phyloP scores from a whole-genome alignment of 2,329 filamentous ascomycete genomes.

The Cordyceps javanica region DNA sequence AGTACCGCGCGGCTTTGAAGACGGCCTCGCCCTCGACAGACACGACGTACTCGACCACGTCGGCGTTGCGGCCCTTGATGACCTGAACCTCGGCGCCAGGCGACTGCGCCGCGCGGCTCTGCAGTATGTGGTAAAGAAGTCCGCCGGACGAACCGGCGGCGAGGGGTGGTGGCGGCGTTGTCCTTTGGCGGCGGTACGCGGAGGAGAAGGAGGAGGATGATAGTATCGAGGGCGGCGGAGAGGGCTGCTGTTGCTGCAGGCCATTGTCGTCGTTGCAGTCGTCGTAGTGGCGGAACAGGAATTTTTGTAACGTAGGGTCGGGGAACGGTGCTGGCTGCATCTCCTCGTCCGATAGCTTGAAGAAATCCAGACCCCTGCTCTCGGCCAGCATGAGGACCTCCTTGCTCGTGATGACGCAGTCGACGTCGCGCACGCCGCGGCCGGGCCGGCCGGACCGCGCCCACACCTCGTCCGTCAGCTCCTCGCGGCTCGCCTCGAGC shows the following conservation, averaged over 20 bases:
- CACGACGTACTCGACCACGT: slow-evolving; percentile 82
- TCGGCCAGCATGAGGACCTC: slow-evolving; percentile 87
- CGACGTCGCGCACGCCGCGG: slow-evolving; percentile 72
- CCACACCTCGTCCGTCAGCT: slow-evolving; percentile 81
- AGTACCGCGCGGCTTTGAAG: slow-evolving; percentile 82
- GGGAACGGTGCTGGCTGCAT: slow-evolving; percentile 58
- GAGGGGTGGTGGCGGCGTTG: slow-evolving; percentile 39
- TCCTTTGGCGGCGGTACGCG: slow-evolving; percentile 29
- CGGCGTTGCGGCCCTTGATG: slow-evolving; percentile 75
- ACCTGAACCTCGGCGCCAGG: slow-evolving; percentile 67
- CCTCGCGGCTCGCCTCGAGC: slow-evolving; percentile 86
- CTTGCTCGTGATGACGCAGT: slow-evolving; percentile 96
- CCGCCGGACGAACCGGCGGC: slow-evolving; percentile 79
- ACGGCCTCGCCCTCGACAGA: slow-evolving; percentile 51
- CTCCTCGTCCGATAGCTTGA: slow-evolving; percentile 57
- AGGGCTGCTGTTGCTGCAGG: background rate
- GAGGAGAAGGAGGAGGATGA: too few species aligned
- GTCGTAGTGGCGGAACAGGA: slow-evolving; percentile 60
- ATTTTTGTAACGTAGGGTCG: slow-evolving; percentile 61
- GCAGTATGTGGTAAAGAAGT: slow-evolving; percentile 78
- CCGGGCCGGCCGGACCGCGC: slow-evolving; percentile 40
- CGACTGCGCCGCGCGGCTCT: slow-evolving; percentile 63
- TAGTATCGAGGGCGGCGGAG: background rate
- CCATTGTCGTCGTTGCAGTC: too few species aligned
- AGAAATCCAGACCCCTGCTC: slow-evolving; percentile 71